Percentiles rank a stretch among this genome's conserved stretches.
phyloP scores from a whole-genome alignment of 2,329 filamentous ascomycete genomes.

The Microsporum audouinii region DNA sequence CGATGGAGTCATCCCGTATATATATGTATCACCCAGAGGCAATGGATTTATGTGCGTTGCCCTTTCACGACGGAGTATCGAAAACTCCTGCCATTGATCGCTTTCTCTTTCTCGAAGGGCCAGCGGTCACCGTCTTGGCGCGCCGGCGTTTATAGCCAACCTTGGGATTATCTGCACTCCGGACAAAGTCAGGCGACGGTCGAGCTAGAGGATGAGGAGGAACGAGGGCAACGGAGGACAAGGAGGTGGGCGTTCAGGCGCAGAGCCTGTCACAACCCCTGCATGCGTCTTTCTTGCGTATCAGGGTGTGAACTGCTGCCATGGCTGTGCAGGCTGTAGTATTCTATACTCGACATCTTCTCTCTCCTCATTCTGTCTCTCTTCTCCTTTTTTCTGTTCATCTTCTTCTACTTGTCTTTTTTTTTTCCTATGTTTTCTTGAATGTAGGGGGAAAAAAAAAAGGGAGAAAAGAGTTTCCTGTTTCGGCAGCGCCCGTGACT shows the following conservation, averaged over 20 bases:
- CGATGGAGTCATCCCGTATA: too few species aligned
- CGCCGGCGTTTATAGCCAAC: neutral
- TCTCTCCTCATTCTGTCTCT: neutral
- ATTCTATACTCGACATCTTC: too few species aligned
- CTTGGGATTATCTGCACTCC: neutral
- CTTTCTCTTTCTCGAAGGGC: neutral
- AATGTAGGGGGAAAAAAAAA: neutral
- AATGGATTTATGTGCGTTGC: too few species aligned
- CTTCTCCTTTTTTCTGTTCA: neutral
- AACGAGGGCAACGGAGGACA: neutral
- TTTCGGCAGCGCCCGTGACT: neutral
- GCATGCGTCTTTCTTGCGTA: neutral
- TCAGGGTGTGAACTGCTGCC: neutral
- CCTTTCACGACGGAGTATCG: too few species aligned
- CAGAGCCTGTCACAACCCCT: conserved; percentile 1
- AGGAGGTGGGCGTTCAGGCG: neutral
- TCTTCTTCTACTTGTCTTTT: neutral
- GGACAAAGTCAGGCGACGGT: neutral
- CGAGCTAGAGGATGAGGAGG: neutral
- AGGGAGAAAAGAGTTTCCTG: neutral
- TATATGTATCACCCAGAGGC: too few species aligned
- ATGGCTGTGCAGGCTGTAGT: too few species aligned
- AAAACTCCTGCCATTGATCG: too few species aligned
- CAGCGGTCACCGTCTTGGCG: neutral
- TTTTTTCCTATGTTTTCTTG: neutral